Conservation (phyloP, 208 protist genomes). For the Leishmania lainsoni region DNA sequence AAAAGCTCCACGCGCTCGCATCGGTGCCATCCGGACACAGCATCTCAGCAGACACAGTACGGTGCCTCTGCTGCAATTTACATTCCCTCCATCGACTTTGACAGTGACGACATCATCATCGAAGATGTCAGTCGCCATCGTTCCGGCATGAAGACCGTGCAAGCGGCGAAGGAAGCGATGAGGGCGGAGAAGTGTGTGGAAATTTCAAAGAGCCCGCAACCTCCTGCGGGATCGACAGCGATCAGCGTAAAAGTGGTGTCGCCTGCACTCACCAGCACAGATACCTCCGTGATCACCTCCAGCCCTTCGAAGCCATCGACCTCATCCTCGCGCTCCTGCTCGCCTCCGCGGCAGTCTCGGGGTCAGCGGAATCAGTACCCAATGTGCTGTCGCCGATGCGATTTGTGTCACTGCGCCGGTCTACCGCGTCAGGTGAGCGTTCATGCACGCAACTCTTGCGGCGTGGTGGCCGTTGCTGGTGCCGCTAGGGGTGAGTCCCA, state of each 20-base stretch:
- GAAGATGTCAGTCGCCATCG: background rate
- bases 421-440: constrained; percentile 10
- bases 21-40: background rate
- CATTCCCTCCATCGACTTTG: constrained; percentile 14
- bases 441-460: background rate
- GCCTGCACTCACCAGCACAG: constrained; percentile 19
- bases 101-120: background rate
- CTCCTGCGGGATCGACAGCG: background rate
- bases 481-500: background rate
- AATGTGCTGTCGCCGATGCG: constrained; percentile 18
- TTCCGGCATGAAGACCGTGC: background rate
- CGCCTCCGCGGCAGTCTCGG: background rate
- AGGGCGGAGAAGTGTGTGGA: background rate
- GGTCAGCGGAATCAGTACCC: constrained; percentile 11
- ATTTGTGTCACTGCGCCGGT: constrained; percentile 12
- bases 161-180: background rate
- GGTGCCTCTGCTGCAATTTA: background rate
- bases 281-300: constrained; percentile 26
- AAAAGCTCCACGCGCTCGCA: background rate
- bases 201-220: background rate
- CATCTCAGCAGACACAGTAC: constrained; percentile 1
- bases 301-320: constrained; percentile 16
- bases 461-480: background rate
- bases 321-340: constrained; percentile 15
- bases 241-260: background rate